Conservation (phyloP, 345 rosid genomes). For the Populus euphratica region DNA sequence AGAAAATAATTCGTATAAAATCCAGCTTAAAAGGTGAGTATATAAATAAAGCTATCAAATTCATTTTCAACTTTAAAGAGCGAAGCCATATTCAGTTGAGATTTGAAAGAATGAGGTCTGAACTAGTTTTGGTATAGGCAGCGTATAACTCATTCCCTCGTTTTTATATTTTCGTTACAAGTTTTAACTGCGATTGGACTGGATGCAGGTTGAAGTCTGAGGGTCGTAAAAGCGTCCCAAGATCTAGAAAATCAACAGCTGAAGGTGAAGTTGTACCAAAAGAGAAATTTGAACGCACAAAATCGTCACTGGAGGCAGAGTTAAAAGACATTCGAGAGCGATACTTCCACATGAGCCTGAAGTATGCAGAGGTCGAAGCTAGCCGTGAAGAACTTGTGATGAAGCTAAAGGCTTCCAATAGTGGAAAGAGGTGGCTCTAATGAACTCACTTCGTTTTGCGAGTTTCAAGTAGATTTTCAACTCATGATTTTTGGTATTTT, state of each 20-base stretch:
- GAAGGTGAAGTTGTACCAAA: constrained; percentile 40
- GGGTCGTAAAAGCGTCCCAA: constrained; percentile 17
- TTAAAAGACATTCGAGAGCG: constrained; percentile 49
- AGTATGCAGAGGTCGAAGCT: constrained; percentile 55
- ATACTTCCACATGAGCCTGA: constrained; percentile 56
- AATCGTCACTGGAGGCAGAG: constrained; percentile 50
- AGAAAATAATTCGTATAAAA: constrained; percentile 27
- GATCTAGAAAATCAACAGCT: constrained; percentile 29
- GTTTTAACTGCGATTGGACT: not conserved
- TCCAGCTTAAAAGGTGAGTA: constrained; percentile 32
- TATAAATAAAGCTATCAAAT: not conserved
- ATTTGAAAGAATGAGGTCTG: too few species aligned
- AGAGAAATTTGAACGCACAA: constrained; percentile 45
- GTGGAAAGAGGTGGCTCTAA: constrained; percentile 40
- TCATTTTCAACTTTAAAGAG: not conserved
- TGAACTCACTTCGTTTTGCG: not conserved
- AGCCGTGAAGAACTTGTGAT: constrained; percentile 59
- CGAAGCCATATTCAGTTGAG: too few species aligned
- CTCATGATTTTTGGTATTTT: too few species aligned
- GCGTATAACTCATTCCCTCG: too few species aligned
- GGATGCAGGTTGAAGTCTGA: constrained; percentile 27
- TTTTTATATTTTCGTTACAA: not conserved
- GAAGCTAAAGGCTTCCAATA: constrained; percentile 46
- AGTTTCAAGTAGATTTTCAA: not conserved
- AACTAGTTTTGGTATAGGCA: too few species aligned